Conservation (phyloP, 768 basidiomycete species). For the Leccinellum luteum region DNA sequence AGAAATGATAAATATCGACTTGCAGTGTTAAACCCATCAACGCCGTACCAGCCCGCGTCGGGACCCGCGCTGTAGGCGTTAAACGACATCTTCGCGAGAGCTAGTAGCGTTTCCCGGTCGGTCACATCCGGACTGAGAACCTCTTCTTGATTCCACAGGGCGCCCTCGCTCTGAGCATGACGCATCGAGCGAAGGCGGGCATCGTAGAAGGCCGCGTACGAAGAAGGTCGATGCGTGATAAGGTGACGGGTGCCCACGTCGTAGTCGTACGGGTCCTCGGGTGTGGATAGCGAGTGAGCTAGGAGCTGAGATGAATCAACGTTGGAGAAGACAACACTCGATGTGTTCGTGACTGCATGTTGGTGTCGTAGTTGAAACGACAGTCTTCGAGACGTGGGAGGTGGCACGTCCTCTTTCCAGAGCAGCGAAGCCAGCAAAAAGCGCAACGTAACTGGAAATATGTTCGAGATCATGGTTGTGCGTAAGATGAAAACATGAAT, state of each 20-base stretch:
- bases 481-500: neutral
- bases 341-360: constrained; percentile 53
- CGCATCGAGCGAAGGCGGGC: constrained; percentile 39
- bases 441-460: constrained; percentile 42
- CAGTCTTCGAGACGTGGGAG: constrained; percentile 35
- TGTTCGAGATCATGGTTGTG: constrained; percentile 18
- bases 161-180: constrained; percentile 36
- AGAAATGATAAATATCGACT: constrained; percentile 12
- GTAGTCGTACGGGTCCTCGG: constrained; percentile 35
- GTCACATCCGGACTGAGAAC: constrained; percentile 68
- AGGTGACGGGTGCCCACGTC: constrained; percentile 40
- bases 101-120: constrained; percentile 66
- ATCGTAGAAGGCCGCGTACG: constrained; percentile 31
- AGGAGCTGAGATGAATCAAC: constrained; percentile 34
- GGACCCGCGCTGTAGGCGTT: constrained; percentile 69
- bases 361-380: constrained; percentile 66
- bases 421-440: constrained; percentile 42
- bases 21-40: constrained; percentile 65
- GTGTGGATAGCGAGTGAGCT: constrained; percentile 22
- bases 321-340: constrained; percentile 60
- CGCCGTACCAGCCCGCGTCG: constrained; percentile 67
- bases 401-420: constrained; percentile 31
- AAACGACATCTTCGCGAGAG: constrained; percentile 85
- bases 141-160: constrained; percentile 65
- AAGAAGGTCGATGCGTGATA: constrained; percentile 47